Evolutionary conservation across 1,139 yeast genomes (phyloP).

Genomic region (Taiozyma sp.): DNA sequence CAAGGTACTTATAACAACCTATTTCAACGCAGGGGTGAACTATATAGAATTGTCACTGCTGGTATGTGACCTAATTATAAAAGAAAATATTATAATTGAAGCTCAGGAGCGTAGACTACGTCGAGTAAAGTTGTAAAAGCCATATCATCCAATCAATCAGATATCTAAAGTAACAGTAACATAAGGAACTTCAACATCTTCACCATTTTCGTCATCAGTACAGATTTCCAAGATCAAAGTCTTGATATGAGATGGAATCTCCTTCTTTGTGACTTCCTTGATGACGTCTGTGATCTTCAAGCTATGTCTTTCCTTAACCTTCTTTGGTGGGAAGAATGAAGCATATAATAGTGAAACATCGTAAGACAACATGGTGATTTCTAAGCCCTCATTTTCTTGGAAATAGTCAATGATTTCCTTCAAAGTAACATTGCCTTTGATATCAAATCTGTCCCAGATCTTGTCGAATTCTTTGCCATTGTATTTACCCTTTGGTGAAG

Average conservation of each 20-base stretch:
- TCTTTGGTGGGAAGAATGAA: conserved; percentile 89
- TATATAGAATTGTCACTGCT: conserved; percentile 23
- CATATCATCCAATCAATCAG: neutral
- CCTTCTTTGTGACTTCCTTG: conserved; percentile 79
- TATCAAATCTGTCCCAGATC: conserved; percentile 93
- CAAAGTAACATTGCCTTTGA: conserved; percentile 74
- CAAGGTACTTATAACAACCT: conserved; percentile 30
- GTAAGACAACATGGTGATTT: conserved; percentile 85
- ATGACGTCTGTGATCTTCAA: conserved; percentile 71
- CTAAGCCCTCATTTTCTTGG: conserved; percentile 76
- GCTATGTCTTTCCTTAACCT: conserved; percentile 70
- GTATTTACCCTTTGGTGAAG: conserved; percentile 77
- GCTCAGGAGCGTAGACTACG: neutral
- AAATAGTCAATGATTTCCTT: conserved; percentile 73
- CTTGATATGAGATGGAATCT: conserved; percentile 69
- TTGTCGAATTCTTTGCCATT: conserved; percentile 77
- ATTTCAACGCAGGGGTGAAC: conserved; percentile 19
- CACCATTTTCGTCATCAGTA: conserved; percentile 88
- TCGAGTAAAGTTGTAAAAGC: neutral
- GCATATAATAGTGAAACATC: conserved; percentile 91
- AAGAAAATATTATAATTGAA: too few relatives aligned
- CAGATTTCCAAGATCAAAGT: conserved; percentile 85
- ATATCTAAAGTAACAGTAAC: conserved; percentile 51
- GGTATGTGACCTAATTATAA: conserved; percentile 6
- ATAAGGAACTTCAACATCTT: conserved; percentile 94